These are phyloP conservation scores for Paramecium octaurelia DNA, from an alignment of 73 alveolate genomes.

Conservation along the genomic window DNA sequence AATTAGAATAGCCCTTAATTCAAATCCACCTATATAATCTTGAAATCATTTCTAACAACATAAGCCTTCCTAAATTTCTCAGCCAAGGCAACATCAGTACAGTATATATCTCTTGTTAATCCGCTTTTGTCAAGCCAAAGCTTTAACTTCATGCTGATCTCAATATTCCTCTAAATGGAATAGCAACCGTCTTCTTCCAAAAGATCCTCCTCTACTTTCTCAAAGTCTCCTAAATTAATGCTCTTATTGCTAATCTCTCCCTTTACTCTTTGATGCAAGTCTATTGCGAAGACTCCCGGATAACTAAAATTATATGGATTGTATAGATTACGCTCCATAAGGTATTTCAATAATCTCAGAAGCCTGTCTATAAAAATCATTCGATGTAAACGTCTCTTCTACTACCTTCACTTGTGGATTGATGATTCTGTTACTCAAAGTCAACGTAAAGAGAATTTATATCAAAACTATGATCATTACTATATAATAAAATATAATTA, in stretches of 20 bases:
- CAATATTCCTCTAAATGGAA: neutral
- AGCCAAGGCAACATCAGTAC: constrained; percentile 31
- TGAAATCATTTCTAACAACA: constrained; percentile 22
- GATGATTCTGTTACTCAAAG: neutral
- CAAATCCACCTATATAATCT: neutral
- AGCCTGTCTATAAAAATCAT: neutral
- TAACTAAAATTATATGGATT: neutral
- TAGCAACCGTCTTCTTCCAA: neutral
- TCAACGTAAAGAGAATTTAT: neutral
- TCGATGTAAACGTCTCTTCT: neutral
- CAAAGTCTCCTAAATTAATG: constrained; percentile 8
- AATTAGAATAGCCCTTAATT: neutral
- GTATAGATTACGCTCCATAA: neutral
- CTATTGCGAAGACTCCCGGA: constrained; percentile 49
- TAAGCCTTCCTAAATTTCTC: neutral
- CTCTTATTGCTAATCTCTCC: neutral
- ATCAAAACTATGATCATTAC: neutral
- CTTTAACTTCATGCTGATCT: neutral
- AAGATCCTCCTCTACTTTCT: neutral
- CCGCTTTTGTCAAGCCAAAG: neutral
- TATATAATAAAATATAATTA: neutral
- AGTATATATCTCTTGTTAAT: neutral
- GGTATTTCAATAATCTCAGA: neutral
- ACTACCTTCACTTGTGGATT: neutral
- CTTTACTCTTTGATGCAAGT: neutral